phyloP scores from a whole-genome alignment of 331 rosid genomes.

The Dryas integrifolia region DNA sequence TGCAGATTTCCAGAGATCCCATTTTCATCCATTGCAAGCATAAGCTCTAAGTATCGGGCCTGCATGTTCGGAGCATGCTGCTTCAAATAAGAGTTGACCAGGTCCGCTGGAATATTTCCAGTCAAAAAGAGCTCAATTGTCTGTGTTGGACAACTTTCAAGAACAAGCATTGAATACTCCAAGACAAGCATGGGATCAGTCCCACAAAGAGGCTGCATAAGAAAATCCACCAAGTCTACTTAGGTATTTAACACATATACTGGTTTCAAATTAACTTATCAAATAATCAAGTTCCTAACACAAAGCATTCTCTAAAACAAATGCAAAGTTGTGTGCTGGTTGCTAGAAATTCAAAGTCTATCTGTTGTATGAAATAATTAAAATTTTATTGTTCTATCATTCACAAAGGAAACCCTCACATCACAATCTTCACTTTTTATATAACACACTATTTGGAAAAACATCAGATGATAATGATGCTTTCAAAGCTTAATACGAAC shows the following conservation, averaged over 20 bases:
- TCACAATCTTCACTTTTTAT: too few relatives aligned
- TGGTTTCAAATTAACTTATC: background rate
- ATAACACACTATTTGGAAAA: too few relatives aligned
- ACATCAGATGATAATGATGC: too few relatives aligned
- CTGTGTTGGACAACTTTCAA: conserved; percentile 93
- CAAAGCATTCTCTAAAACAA: background rate
- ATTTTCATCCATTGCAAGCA: conserved; percentile 96
- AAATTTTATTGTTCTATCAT: too few relatives aligned
- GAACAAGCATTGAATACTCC: conserved; percentile 92
- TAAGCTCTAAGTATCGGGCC: conserved; percentile 83
- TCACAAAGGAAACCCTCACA: too few relatives aligned
- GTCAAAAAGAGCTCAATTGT: conserved; percentile 93
- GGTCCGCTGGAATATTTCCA: conserved; percentile 91
- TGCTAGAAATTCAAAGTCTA: too few relatives aligned
- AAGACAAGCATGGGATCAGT: conserved; percentile 92
- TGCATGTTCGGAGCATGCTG: conserved; percentile 96
- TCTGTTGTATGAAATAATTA: too few relatives aligned
- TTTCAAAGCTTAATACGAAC: too few relatives aligned
- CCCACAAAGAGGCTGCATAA: conserved; percentile 83
- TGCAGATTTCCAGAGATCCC: conserved; percentile 91
- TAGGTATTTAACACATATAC: background rate
- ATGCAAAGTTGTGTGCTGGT: too few relatives aligned
- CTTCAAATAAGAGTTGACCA: conserved; percentile 96
- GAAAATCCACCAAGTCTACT: conserved; percentile 28
- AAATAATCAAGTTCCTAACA: background rate